Base-by-base conservation (phyloP, 306 rosid genomes). In the Corylus americana region DNA sequence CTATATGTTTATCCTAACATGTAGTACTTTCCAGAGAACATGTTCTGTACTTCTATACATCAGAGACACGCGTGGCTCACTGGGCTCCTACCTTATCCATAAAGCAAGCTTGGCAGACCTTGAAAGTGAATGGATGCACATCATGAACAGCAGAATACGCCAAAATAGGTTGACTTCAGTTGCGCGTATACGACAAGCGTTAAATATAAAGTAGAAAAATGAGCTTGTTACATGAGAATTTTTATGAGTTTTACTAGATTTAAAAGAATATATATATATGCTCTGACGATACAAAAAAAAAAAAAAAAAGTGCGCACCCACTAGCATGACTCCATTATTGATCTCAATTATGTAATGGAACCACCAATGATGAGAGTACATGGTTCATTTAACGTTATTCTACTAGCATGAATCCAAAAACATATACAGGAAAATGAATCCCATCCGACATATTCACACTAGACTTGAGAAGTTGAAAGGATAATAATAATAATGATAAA, bases 331-430 rank as follows among this genome's bases (percentile, higher is more conserved):
- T 31, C 35, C 35, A 67, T 67, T 18, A 67, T 42, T 11, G 18
- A 18, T 11, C 63, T 70, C 77, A 75, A 61, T 79, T 27, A 55
- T 22, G 47, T 16, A 11, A 76, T 44, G 75, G 73, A 79, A 74
- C 82, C 68, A 55, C 59, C 57, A 17, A 0, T 81, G 16, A 59
- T 59, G 13, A 49, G 77, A 53, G 71, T 39, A 45, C 37, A 7
- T 7, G 11, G 47, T 20, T 39, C 29, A 1, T 31, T 31, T 31
- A 3, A 31, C 35, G 35, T 31, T 31, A 31, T 31, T 31, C 35
- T 31, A 1, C 35, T 31, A 31, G 2, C 35, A 31, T 31, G 35
- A 31, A 31, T 31, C 35, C 35, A 31, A 31, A 31, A 31, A 31
- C 35, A 3, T 31, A 31, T 31, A 31, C 35, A 31, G 35, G 0